These are phyloP conservation scores for Aspergillus pseudoviridinutans DNA, from an alignment of 2,329 filamentous ascomycete genomes.

Conservation along the genomic window DNA sequence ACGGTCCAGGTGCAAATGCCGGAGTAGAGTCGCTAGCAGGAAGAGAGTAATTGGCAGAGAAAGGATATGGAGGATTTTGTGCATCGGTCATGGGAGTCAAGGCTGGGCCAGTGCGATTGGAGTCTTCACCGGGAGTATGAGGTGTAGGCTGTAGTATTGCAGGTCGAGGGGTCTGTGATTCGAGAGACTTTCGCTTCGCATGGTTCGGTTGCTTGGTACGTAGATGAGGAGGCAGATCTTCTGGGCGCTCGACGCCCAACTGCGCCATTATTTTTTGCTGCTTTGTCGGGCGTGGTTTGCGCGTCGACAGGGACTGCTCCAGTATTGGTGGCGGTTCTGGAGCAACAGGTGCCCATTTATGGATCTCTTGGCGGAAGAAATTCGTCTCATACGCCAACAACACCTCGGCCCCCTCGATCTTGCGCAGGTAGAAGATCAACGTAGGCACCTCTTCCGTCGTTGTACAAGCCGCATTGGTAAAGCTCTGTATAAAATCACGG, in stretches of 20 bases:
- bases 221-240: constrained; percentile 80
- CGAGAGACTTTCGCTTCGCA: constrained; percentile 66
- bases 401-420: constrained; percentile 95
- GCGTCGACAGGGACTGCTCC: constrained; percentile 82
- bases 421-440: constrained; percentile 90
- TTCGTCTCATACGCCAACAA: constrained; percentile 92
- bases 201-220: constrained; percentile 71
- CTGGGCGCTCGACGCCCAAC: constrained; percentile 82
- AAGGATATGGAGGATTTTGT: constrained; percentile 31
- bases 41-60: constrained; percentile 38
- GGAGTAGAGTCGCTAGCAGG: constrained; percentile 34
- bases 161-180: constrained; percentile 31
- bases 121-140: constrained; percentile 26
- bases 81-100: constrained; percentile 30
- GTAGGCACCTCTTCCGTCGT: constrained; percentile 84
- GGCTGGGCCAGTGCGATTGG: constrained; percentile 29
- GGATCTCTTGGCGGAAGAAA: constrained; percentile 90
- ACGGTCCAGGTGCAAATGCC: constrained; percentile 33
- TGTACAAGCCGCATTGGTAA: constrained; percentile 75
- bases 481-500: constrained; percentile 72
- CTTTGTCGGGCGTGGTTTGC: constrained; percentile 94
- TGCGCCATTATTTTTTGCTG: constrained; percentile 90
- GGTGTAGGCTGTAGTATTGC: constrained; percentile 29
- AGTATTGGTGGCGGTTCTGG: constrained; percentile 80
- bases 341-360: constrained; percentile 90